phyloP scores from a whole-genome alignment of 805 yeast genomes.

The Saccharomycopsis sp. region DNA sequence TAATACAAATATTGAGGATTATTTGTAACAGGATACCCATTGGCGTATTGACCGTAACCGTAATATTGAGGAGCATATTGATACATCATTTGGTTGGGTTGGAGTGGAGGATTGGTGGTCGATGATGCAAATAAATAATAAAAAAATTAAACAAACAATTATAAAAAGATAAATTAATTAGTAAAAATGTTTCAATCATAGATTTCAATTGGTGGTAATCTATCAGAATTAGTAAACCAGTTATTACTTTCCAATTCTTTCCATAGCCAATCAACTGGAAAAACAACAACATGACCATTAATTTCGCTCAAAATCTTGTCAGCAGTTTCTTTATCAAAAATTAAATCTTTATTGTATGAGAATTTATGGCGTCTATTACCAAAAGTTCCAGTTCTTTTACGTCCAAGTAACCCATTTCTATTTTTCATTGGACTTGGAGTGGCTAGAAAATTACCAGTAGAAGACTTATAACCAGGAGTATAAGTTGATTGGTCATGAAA shows the following conservation, averaged over 20 bases:
- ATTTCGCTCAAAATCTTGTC: constrained; percentile 59
- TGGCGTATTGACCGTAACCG: too few relatives aligned
- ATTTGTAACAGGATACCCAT: too few relatives aligned
- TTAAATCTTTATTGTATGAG: constrained; percentile 29
- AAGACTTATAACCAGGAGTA: neutral
- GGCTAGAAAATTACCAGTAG: neutral
- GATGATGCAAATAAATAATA: neutral
- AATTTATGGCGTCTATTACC: constrained; percentile 14
- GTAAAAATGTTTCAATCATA: constrained; percentile 42
- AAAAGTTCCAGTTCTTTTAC: constrained; percentile 20
- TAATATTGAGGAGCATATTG: too few relatives aligned
- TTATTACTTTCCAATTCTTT: constrained; percentile 83
- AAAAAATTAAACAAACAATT: neutral
- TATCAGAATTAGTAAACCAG: constrained; percentile 92
- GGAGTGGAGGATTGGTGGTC: too few relatives aligned
- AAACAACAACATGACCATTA: constrained; percentile 82
- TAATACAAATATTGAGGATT: too few relatives aligned
- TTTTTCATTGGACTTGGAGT: constrained; percentile 1
- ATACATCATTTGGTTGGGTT: too few relatives aligned
- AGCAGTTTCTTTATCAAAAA: constrained; percentile 68
- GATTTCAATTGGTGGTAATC: constrained; percentile 91
- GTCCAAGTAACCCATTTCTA: constrained; percentile 6
- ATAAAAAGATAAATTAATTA: neutral
- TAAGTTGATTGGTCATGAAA: constrained; percentile 7
- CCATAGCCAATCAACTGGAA: constrained; percentile 85